phyloP scores from a whole-genome alignment of 2,329 filamentous ascomycete genomes.

The Ceratocystis alfenasii region DNA sequence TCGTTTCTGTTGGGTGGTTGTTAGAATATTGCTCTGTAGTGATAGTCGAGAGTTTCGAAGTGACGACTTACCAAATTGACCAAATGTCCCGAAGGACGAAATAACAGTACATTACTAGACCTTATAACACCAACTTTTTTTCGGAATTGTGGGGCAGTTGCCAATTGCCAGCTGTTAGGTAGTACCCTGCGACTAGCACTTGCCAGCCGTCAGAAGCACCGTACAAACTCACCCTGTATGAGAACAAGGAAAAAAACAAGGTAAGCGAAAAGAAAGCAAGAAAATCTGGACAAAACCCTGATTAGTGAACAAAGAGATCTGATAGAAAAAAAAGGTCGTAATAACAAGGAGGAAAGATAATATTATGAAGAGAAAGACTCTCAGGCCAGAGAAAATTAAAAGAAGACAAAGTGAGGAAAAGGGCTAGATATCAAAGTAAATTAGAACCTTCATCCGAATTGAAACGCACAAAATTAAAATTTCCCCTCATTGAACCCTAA shows the following conservation, averaged over 20 bases:
- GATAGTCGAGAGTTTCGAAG: background rate
- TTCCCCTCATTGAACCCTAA: slow-evolving; percentile 11
- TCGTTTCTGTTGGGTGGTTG: slow-evolving; percentile 17
- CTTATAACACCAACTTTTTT: slow-evolving; percentile 14
- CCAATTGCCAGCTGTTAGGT: background rate
- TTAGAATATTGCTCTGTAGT: background rate
- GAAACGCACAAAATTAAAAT: background rate
- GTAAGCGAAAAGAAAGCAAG: background rate
- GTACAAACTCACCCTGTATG: background rate
- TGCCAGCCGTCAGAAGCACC: background rate
- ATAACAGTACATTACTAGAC: background rate
- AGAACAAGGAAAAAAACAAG: background rate
- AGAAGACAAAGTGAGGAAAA: background rate
- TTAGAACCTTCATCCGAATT: background rate
- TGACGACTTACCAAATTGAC: slow-evolving; percentile 23
- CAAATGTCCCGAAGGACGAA: slow-evolving; percentile 23
- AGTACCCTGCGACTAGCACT: background rate
- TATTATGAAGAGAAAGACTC: background rate
- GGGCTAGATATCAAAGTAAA: background rate
- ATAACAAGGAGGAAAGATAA: background rate
- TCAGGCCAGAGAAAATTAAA: background rate
- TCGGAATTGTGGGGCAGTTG: background rate
- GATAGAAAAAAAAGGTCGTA: background rate
- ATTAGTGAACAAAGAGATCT: background rate
- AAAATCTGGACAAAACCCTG: background rate